Percentiles rank a stretch among this genome's conserved stretches.
phyloP scores from a whole-genome alignment of 75 land plant species.

The Gnetum montanum region DNA sequence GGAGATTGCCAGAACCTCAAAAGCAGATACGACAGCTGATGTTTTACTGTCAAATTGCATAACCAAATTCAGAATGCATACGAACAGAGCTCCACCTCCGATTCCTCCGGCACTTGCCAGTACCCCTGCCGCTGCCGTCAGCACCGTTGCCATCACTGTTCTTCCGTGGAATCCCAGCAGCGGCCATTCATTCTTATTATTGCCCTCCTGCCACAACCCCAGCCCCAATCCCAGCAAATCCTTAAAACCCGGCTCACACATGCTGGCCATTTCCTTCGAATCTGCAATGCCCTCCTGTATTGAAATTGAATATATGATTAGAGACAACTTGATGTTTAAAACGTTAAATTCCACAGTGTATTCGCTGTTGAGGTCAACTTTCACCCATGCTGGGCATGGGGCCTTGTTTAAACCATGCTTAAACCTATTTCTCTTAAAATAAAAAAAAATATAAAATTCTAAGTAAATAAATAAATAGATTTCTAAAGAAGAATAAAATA shows the following conservation, averaged over 20 bases:
- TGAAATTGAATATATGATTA: too few species aligned
- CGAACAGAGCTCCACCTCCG: slow-evolving; percentile 37
- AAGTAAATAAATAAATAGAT: too few species aligned
- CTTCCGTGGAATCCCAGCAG: background rate
- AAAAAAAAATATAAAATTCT: too few species aligned
- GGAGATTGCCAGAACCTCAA: slow-evolving; percentile 29
- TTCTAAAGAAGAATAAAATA: too few species aligned
- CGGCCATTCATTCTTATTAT: background rate
- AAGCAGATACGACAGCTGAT: slow-evolving; percentile 30
- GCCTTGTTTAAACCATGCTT: too few species aligned
- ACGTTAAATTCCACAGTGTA: too few species aligned
- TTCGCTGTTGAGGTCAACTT: too few species aligned
- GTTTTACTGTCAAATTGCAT: slow-evolving; percentile 24
- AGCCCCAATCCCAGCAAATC: background rate
- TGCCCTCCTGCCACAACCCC: background rate
- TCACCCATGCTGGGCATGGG: too few species aligned
- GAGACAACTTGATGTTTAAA: too few species aligned
- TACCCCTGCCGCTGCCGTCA: slow-evolving; percentile 18
- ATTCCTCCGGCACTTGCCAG: slow-evolving; percentile 34
- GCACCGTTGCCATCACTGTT: slow-evolving; percentile 7
- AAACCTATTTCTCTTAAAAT: too few species aligned
- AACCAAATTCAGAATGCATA: slow-evolving; percentile 28
- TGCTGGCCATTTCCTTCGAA: too few species aligned
- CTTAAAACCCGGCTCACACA: background rate
- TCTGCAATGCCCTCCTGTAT: too few species aligned